Base-by-base conservation (phyloP, 1,139 yeast species). In the Zygosaccharomyces sapae region DNA sequence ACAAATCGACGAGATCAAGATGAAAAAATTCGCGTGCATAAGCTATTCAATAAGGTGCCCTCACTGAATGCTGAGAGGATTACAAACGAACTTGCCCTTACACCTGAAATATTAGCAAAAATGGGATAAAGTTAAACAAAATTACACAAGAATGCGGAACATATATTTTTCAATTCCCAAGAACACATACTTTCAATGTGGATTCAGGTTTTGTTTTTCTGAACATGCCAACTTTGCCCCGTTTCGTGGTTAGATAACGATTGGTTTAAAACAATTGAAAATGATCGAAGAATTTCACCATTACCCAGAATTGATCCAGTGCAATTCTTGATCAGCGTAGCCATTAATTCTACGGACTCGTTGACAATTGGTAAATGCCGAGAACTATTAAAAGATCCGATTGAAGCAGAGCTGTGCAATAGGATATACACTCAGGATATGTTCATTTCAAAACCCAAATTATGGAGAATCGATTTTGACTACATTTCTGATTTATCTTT, bases 61-160 rank as follows among this genome's bases (percentile, higher is more conserved):
- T n/a, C 12, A 10, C 25, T 12, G 9, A 10, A 25, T 13, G 18
- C 10, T 12, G 39, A 36, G n/a, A 10, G 12, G 5, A 27, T 27
- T 27, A 27, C 30, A 8, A 27, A 27, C n/a, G 30, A 8, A 27
- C 1, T 27, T 9, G 2, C 10, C 25, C 41, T 83, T 5, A 69
- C 79, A 0, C 85, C 86, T 0, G 67, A 70, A 18, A 54, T 70
- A 20, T 62, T 83, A n/a, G 54, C 58, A n/a, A 63, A 67, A 22
- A 71, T 39, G 81, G 80, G 0, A 80, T 83, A 18, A 66, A 61
- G 5, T 75, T 69, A 31, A 68, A 71, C 39, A 72, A 75, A 5
- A 66, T 77, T 0, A 59, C 73, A 10, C 89, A 83, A 61, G 70
- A 69, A 33, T 80, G 83, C 0, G 86, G 87, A 0, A 85, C 83